Base-by-base conservation (phyloP, 2,329 filamentous ascomycete species). In the Cercospora sesami region DNA sequence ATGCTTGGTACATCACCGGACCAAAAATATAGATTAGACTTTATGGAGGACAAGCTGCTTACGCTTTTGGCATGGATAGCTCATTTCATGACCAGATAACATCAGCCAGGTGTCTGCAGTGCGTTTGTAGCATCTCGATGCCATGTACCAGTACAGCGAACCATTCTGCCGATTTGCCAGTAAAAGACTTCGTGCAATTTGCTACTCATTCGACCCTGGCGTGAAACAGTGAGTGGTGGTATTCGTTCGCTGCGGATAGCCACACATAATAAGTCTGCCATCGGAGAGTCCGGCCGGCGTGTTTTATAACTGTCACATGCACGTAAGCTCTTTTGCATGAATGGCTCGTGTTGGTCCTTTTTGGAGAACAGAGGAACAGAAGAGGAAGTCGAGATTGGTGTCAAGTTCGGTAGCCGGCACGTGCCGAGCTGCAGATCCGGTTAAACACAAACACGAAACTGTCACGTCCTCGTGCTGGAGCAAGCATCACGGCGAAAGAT, bases 41-140 rank as follows among this genome's bases (percentile, higher is more conserved):
- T 63, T 63, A 63, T 51, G 42, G 45, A 28, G 18, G 42, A 63
- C 60, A 63, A 48, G 60, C 60, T 63, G 60, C 42, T 63, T 63
- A 31, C 30, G 26, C 30, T n/a, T 23, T n/a, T 59, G 55, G 26
- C 55, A 31, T 33, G 55, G 55, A 36, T 59, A 59, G 55, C 55
- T 59, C 55, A 59, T 59, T 59, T 59, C 55, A 12, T 33, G 30
- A 36, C 60, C 60, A 51, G n/a, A 53, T 51, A 55, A n/a, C 12
- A 53, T 26, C 60, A 36, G 60, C 60, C 60, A 61, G 42, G 60
- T 63, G n/a, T 48, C 42, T 23, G 42, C 60, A 63, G 42, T 4
- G 16, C 9, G 18, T 23, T 10, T 53, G 39, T 7, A 12, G 2
- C 60, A 51, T 63, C 42, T 28, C 60, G 16, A 45, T 31, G 36